Conservation (phyloP, 169 alveolate genomes). For the Babesia gibsoni region DNA sequence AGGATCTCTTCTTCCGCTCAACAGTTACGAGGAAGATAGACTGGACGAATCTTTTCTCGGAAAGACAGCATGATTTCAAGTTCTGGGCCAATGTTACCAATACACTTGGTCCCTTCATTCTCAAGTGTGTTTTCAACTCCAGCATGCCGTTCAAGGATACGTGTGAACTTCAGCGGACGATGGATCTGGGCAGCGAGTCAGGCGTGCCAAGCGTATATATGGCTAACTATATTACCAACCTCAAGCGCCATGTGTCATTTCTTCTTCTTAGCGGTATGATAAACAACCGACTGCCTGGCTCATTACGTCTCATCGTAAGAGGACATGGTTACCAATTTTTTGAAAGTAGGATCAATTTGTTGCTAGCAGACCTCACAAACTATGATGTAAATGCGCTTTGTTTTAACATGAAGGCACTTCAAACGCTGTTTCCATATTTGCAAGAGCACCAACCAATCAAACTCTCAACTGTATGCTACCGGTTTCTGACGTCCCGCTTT, state of each 20-base stretch:
- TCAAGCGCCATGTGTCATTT: conserved; percentile 42
- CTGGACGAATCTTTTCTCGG: conserved; percentile 44
- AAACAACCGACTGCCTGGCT: conserved; percentile 56
- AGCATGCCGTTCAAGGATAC: conserved; percentile 33
- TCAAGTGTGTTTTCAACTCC: conserved; percentile 43
- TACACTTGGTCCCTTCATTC: conserved; percentile 33
- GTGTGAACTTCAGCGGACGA: not conserved
- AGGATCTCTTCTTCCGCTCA: conserved; percentile 51
- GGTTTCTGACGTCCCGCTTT: conserved; percentile 38
- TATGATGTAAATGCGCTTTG: conserved; percentile 46
- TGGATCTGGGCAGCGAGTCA: not conserved
- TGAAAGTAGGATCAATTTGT: conserved; percentile 43
- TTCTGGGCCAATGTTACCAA: conserved; percentile 67
- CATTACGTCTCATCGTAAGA: conserved; percentile 45
- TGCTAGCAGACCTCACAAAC: conserved; percentile 7
- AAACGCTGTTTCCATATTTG: conserved; percentile 45
- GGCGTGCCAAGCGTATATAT: not conserved
- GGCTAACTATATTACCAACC: not conserved
- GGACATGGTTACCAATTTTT: conserved; percentile 51
- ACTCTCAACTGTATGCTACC: conserved; percentile 29
- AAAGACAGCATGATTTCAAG: conserved; percentile 50
- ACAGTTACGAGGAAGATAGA: conserved; percentile 17
- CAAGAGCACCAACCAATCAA: conserved; percentile 34
- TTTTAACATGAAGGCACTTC: conserved; percentile 46
- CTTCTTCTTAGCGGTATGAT: conserved; percentile 56